A percentile compares a stretch with the other conserved stretches of the same genome.
Conservation (phyloP, 1,284 basidiomycete species). For the Heterobasidion annosum region DNA sequence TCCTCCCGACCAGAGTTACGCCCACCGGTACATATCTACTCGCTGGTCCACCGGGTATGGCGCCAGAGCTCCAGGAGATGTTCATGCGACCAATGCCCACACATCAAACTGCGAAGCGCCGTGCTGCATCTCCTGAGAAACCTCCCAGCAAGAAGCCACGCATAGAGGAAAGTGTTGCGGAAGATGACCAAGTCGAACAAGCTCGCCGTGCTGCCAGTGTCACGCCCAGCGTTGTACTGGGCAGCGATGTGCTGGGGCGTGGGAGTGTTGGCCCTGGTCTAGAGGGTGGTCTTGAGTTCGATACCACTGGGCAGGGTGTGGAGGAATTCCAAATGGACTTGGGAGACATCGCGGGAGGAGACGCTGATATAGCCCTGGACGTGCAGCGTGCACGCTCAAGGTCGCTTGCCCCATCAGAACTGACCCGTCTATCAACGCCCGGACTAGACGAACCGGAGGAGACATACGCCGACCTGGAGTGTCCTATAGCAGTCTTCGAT, state of each 20-base stretch:
- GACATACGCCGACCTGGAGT: constrained; percentile 59
- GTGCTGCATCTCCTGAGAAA: constrained; percentile 39
- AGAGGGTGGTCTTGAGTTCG: constrained; percentile 25
- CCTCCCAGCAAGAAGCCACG: constrained; percentile 55
- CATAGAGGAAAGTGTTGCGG: constrained; percentile 36
- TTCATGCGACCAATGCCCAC: constrained; percentile 73
- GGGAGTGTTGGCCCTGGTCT: constrained; percentile 34
- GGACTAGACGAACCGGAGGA: constrained; percentile 48
- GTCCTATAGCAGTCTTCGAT: constrained; percentile 82
- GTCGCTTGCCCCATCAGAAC: constrained; percentile 37
- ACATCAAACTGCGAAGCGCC: constrained; percentile 39
- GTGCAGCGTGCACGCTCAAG: constrained; percentile 26
- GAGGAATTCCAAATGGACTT: constrained; percentile 64
- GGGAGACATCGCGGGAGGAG: constrained; percentile 17
- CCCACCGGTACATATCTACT: constrained; percentile 68
- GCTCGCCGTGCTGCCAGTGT: constrained; percentile 56
- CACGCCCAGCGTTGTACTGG: constrained; percentile 45
- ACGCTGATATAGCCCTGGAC: constrained; percentile 22
- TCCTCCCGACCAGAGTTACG: constrained; percentile 72
- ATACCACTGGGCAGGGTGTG: constrained; percentile 37
- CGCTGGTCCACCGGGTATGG: constrained; percentile 74
- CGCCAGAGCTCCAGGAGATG: constrained; percentile 61
- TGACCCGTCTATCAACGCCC: constrained; percentile 63
- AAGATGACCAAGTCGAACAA: constrained; percentile 55
- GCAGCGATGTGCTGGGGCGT: constrained; percentile 41